Evolutionary conservation across 2,329 filamentous ascomycete species (phyloP), one percentile per base, ranked within the genome.

Genomic region (Fonsecaea multimorphosa): DNA sequence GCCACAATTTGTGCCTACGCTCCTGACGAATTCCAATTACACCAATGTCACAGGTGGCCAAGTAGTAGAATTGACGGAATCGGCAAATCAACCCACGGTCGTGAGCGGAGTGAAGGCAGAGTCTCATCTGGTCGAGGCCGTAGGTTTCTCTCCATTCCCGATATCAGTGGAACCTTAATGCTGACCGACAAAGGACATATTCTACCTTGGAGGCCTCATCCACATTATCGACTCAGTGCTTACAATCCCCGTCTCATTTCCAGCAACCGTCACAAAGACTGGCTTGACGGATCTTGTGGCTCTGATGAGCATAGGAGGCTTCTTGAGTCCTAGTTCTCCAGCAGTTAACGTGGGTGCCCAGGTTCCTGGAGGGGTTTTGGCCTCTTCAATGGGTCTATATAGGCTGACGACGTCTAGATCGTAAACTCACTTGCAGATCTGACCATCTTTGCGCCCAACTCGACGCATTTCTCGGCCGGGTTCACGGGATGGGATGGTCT

Each of bases 371-470:
- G 44, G 44, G 11, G 19, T 24, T 24, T 5, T 49, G 19, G 19
- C 2, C 9, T 24, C 44, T 49, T n/a, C 3, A 24, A 24, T 24
- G 2, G 8, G 44, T 16, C 19, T 12, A 19, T 3, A 24, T 24
- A 24, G 44, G 44, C 44, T 49, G 12, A 49, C 22, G 44, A 49
- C 9, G 9, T 49, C 44, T 24, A 49, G 44, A 66, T 86, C 12
- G 76, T 79, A 22, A 70, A 77, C 2, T 75, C 78, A 19, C 73
- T 87, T 11, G 38, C 65, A 22, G 77, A 8, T 71, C 72, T 31
- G 80, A 87, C 72, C 68, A 90, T 53, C 24, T 90, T 91, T 69
- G 87, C 84, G 0, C 88, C 89, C 1, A 82, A 78, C 73, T 87
- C 89, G 74, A 78, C 78, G 1, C 87, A 87, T 12, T 87, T 90